Base-by-base conservation (phyloP, 75 land plant genomes). In the Adiantum capillusveneris region DNA sequence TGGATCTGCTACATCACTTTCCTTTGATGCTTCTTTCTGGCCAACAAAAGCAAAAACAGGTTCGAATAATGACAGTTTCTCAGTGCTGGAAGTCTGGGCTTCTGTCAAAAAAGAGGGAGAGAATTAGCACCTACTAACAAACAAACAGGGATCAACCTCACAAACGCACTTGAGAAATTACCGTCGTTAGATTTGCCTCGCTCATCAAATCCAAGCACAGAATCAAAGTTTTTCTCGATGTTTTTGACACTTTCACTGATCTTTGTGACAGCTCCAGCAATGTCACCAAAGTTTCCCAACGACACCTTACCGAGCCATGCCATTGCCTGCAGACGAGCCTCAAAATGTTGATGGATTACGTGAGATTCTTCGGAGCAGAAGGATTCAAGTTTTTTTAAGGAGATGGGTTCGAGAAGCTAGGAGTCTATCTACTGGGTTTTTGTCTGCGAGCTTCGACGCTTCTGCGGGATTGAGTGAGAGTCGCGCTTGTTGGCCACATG, bases 221-320 rank as follows among this genome's bases (percentile, higher is more conserved):
- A 75, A 43, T 91, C 97, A 48, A 91, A 91, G 68, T 92, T 92
- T 82, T 76, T 85, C 76, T 92, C 97, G 24, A 92, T 92, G 66
- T 85, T 92, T 86, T 92, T 92, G 42, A 92, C 97, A 45, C 95
- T 85, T 79, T 92, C 97, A 18, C 84, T 82, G 25, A 92, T 58
- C 76, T 92, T 92, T 37, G 71, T 85, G 53, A 92, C 97, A 2
- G 95, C 97, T 50, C 97, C 97, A 7, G 97, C 89, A 0, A 92
- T 67, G 70, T 92, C 97, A 19, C 84, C 77, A 45, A 92, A 75
- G 49, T 60, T 71, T 44, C 85, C 85, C 58, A 88, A 65, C 0
- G 75, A 70, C 1, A 91, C 82, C 53, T 73, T 87, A 42, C 84
- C 78, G 21, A 88, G 73, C 97, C 97, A 92, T 56, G 88, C 97